Evolutionary conservation across 139 green algal species (phyloP).

Genomic region (Monoraphidium neglectum): DNA sequence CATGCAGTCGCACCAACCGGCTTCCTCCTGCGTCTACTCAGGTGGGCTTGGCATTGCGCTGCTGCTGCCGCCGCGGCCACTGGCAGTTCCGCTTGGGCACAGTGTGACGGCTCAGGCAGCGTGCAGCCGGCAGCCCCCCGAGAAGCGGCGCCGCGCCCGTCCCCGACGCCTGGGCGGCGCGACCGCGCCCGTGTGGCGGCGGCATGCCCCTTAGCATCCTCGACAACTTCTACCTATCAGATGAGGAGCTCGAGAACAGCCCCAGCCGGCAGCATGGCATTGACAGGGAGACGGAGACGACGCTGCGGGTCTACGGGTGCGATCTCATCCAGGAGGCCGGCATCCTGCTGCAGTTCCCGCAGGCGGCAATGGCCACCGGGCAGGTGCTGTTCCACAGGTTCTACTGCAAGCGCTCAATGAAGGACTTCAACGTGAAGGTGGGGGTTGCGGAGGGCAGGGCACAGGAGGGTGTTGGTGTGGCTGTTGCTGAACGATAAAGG

Average conservation of each 20-base stretch:
- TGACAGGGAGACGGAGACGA: constrained; percentile 66
- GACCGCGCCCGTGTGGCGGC: not conserved
- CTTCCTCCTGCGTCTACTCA: no score
- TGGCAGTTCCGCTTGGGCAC: no score
- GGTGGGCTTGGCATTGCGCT: no score
- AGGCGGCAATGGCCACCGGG: constrained; percentile 85
- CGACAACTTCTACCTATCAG: constrained; percentile 90
- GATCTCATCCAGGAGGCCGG: constrained; percentile 74
- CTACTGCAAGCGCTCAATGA: constrained; percentile 91
- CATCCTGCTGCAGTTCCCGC: constrained; percentile 74
- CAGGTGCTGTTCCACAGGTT: constrained; percentile 95
- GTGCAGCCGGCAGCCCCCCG: constrained; percentile 8
- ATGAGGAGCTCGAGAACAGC: constrained; percentile 70
- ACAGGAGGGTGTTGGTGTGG: no score
- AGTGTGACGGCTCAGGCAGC: constrained; percentile 8
- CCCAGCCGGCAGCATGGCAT: constrained; percentile 78
- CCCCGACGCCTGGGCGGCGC: no score
- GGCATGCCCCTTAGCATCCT: constrained; percentile 65
- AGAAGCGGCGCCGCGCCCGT: no score
- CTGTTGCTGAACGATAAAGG: no score
- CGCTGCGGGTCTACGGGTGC: constrained; percentile 78
- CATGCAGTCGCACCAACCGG: no score
- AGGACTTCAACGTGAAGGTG: constrained; percentile 84
- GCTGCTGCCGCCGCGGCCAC: no score
- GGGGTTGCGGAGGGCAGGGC: not conserved